Conservation (phyloP, 1,139 yeast species). For the Suhomyces bribrorum region DNA sequence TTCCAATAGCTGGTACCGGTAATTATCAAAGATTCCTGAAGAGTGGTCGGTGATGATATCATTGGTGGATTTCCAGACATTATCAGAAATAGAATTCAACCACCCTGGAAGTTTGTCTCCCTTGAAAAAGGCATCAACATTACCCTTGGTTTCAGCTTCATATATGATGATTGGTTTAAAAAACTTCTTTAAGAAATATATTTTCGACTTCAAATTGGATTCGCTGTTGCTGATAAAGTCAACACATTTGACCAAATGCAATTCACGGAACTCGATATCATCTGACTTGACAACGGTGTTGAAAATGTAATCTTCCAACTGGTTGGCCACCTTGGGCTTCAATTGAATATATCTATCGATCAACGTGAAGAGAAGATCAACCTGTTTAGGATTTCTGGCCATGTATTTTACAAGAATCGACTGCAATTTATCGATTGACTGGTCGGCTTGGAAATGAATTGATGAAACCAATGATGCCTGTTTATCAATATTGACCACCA, state of each 20-base stretch:
- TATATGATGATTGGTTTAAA: conserved; percentile 67
- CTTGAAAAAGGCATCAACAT: conserved; percentile 51
- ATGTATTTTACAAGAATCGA: conserved; percentile 52
- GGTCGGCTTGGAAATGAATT: conserved; percentile 72
- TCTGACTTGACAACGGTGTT: conserved; percentile 53
- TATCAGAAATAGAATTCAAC: conserved; percentile 61
- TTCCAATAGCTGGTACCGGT: conserved; percentile 77
- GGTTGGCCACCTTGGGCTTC: conserved; percentile 48
- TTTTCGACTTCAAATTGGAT: conserved; percentile 53
- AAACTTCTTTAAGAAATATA: conserved; percentile 62
- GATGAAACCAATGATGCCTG: conserved; percentile 55
- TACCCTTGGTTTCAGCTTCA: conserved; percentile 56
- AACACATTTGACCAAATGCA: conserved; percentile 54
- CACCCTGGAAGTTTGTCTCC: conserved; percentile 47
- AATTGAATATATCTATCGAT: conserved; percentile 51
- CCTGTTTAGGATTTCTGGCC: conserved; percentile 30
- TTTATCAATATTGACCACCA: conserved; percentile 43
- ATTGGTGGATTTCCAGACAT: conserved; percentile 71
- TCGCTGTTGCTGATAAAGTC: conserved; percentile 45
- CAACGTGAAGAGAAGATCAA: conserved; percentile 46
- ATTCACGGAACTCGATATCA: conserved; percentile 49
- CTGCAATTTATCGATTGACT: conserved; percentile 67
- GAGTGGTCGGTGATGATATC: conserved; percentile 57
- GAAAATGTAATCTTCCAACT: conserved; percentile 60
- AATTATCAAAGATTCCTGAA: conserved; percentile 73